Evolutionary conservation across 768 basidiomycete genomes (phyloP), one percentile per base, ranked within the genome.

Genomic region (Naganishia onofrii): DNA sequence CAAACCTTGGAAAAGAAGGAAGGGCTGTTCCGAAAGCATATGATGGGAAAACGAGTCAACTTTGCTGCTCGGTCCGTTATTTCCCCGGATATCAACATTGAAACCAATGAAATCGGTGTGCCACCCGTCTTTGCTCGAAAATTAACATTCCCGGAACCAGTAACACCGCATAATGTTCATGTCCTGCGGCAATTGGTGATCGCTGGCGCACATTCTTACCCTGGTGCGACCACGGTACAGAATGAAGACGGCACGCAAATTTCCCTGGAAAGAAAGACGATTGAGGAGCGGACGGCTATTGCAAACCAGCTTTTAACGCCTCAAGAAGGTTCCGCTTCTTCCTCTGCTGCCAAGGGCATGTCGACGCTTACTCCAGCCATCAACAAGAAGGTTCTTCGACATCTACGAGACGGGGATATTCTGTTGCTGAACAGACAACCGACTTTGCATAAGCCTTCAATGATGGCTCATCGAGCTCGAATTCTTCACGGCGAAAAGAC

Each of bases 21-120:
- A 73, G 96, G 96, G 54, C 80, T 99, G 58, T 99, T 99, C 85
- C 85, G 96, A 69, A 96, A 94, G 82, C 88, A 99, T 77, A 98
- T 99, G 96, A 99, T 99, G 96, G 96, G 96, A 12, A 99, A 99
- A 84, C 93, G 96, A 77, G 96, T 99, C 71, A 98, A 99, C 81
- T 96, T 95, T 80, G 94, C 96, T 51, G 96, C 96, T 26, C 93
- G 96, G 72, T 99, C 96, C n/a, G 96, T 99, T 78, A 99, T 99
- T 74, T 99, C 96, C 21, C 96, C 96, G 13, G 96, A 99, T 78
- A 91, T 97, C 76, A 98, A 98, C 81, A 98, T 99, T 74, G 96
- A 99, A 81, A 92, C 96, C 34, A 94, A 92, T 79, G 96, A 99
- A 81, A 99, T 99, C 68, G 96, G 96, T 48, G 88, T 99, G 31